Evolutionary conservation across 176 grass and related monocot species (phyloP).

Genomic region (Tillandsia leiboldiana): DNA sequence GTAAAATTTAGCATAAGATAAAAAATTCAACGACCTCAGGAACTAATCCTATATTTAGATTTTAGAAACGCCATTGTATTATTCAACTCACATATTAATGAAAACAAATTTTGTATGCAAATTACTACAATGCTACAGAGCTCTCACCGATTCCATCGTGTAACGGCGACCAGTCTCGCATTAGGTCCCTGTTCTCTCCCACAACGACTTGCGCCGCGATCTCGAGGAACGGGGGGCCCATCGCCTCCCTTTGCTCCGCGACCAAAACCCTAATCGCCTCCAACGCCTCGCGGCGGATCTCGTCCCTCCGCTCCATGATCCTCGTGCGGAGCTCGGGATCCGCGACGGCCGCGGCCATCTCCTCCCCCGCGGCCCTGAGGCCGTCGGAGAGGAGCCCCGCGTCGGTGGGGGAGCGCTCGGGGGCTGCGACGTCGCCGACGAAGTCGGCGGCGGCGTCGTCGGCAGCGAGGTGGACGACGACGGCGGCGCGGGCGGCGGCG

Average conservation of each 20-base stretch:
- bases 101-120: background rate
- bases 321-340: constrained; percentile 17
- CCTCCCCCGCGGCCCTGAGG: constrained; percentile 14
- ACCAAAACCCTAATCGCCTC: constrained; percentile 30
- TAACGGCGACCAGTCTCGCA: constrained; percentile 13
- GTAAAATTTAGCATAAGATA: too few species aligned
- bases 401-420: constrained; percentile 7
- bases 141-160: constrained; percentile 20
- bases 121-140: background rate
- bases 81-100: constrained; percentile 11
- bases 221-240: constrained; percentile 32
- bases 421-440: constrained; percentile 27
- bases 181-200: constrained; percentile 17
- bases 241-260: constrained; percentile 17
- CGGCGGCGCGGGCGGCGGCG: constrained; percentile 17
- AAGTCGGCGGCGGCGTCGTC: constrained; percentile 8
- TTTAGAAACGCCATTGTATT: constrained; percentile 27
- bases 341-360: constrained; percentile 34
- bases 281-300: constrained; percentile 12
- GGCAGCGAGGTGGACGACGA: background rate
- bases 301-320: constrained; percentile 11
- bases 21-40: too few species aligned
- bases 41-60: background rate
- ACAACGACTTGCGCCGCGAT: constrained; percentile 20
- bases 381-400: constrained; percentile 29